phyloP scores from a whole-genome alignment of 805 yeast genomes.

The Cyberlindnera mycetangii region DNA sequence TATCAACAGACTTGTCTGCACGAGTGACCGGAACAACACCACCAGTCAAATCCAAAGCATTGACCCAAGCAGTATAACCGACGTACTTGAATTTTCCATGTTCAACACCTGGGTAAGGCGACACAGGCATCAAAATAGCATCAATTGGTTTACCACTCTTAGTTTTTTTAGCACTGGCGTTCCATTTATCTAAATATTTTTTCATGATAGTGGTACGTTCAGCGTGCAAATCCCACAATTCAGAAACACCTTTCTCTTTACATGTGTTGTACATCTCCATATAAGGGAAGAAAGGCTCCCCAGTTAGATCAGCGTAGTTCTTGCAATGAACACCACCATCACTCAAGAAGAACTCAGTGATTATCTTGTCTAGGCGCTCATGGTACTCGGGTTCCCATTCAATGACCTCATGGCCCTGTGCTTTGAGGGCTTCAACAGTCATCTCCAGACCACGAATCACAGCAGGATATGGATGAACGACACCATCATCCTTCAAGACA shows the following conservation, averaged over 20 bases:
- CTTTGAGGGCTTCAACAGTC: slow-evolving; percentile 30
- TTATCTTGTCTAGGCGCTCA: slow-evolving; percentile 31
- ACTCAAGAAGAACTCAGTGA: slow-evolving; percentile 33
- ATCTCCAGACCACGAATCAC: slow-evolving; percentile 42
- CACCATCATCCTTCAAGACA: slow-evolving; percentile 39
- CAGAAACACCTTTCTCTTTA: slow-evolving; percentile 35
- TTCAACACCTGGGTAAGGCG: slow-evolving; percentile 35
- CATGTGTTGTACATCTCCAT: slow-evolving; percentile 36
- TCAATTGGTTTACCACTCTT: slow-evolving; percentile 42
- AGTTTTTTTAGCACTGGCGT: slow-evolving; percentile 33
- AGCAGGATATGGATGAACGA: slow-evolving; percentile 48
- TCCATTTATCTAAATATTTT: slow-evolving; percentile 42
- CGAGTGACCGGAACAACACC: slow-evolving; percentile 57
- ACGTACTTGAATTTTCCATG: slow-evolving; percentile 24
- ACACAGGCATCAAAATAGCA: slow-evolving; percentile 42
- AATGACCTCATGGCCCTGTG: slow-evolving; percentile 50
- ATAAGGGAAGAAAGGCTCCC: slow-evolving; percentile 44
- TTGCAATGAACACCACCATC: slow-evolving; percentile 41
- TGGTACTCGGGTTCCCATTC: slow-evolving; percentile 45
- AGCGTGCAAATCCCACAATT: slow-evolving; percentile 42
- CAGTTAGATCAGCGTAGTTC: slow-evolving; percentile 34
- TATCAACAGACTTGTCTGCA: slow-evolving; percentile 44
- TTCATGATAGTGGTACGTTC: slow-evolving; percentile 38
- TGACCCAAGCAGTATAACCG: slow-evolving; percentile 52
- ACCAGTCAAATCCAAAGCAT: slow-evolving; percentile 53